phyloP scores from a whole-genome alignment of 306 rosid species.

The Cicer bijugum region DNA sequence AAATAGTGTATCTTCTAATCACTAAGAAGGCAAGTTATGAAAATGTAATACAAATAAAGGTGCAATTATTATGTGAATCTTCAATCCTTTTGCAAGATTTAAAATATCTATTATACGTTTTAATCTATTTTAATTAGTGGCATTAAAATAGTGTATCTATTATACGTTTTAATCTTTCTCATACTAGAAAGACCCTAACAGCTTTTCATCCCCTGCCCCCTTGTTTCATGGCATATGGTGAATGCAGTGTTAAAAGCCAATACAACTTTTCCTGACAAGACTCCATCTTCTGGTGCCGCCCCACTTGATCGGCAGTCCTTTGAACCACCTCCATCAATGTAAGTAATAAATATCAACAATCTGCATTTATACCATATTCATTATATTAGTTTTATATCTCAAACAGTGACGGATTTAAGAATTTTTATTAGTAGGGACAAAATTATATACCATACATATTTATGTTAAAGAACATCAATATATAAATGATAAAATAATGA shows the following conservation, averaged over 20 bases:
- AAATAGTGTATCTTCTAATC: too few species aligned
- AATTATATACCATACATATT: too few species aligned
- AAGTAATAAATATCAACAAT: slow-evolving; percentile 50
- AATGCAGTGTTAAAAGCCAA: slow-evolving; percentile 79
- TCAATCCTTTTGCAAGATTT: slow-evolving; percentile 4
- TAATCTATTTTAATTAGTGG: too few species aligned
- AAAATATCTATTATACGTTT: not conserved
- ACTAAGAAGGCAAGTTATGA: not conserved
- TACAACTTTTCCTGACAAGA: slow-evolving; percentile 71
- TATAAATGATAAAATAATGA: too few species aligned
- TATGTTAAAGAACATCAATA: too few species aligned
- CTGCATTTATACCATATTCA: slow-evolving; percentile 13
- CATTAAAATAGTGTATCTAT: too few species aligned
- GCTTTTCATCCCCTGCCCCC: not conserved
- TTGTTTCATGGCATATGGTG: slow-evolving; percentile 40
- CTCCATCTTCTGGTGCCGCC: slow-evolving; percentile 66
- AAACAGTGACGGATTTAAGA: not conserved
- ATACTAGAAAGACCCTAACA: slow-evolving; percentile 23
- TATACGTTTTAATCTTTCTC: not conserved
- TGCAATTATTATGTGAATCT: not conserved
- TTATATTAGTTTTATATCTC: slow-evolving; percentile 33
- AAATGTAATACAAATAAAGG: not conserved
- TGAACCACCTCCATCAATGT: slow-evolving; percentile 82
- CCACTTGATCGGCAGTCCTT: slow-evolving; percentile 69
- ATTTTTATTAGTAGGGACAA: too few species aligned